These are phyloP conservation scores for Paraconiothyrium brasiliense DNA, from an alignment of 2,329 filamentous ascomycete species.

Conservation along the genomic window DNA sequence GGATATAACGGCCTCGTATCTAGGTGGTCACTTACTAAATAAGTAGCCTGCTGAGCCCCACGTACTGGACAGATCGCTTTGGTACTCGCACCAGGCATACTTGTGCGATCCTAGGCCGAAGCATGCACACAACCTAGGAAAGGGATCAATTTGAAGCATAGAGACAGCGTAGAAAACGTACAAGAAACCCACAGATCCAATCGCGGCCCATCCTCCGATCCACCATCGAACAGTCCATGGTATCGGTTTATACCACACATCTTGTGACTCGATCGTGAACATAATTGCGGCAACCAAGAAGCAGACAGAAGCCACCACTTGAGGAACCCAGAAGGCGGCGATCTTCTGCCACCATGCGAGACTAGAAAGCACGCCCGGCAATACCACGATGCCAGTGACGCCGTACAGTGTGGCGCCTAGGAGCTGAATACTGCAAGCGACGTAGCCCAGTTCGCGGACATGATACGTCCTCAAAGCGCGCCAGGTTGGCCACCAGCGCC, in stretches of 20 bases:
- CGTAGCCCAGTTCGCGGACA: slow-evolving; percentile 5
- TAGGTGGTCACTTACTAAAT: neutral
- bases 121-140: slow-evolving; percentile 7
- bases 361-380: slow-evolving; percentile 9
- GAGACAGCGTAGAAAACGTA: neutral
- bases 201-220: slow-evolving; percentile 13
- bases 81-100: slow-evolving; percentile 13
- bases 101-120: slow-evolving; percentile 12
- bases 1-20: neutral
- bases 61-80: slow-evolving; percentile 11
- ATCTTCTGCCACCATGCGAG: slow-evolving; percentile 15
- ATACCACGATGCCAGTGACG: slow-evolving; percentile 10
- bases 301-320: slow-evolving; percentile 11
- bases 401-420: slow-evolving; percentile 10
- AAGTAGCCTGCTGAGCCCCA: slow-evolving; percentile 12
- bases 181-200: slow-evolving; percentile 14
- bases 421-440: slow-evolving; percentile 11
- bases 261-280: slow-evolving; percentile 14
- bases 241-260: slow-evolving; percentile 9
- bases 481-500: slow-evolving; percentile 10
- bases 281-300: slow-evolving; percentile 5
- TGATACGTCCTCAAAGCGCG: slow-evolving; percentile 11
- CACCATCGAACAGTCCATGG: slow-evolving; percentile 10
- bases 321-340: slow-evolving; percentile 11
- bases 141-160: neutral